Percentiles rank a stretch among this genome's conserved stretches.
phyloP scores from a whole-genome alignment of 805 yeast genomes.

The Candida caryicola region DNA sequence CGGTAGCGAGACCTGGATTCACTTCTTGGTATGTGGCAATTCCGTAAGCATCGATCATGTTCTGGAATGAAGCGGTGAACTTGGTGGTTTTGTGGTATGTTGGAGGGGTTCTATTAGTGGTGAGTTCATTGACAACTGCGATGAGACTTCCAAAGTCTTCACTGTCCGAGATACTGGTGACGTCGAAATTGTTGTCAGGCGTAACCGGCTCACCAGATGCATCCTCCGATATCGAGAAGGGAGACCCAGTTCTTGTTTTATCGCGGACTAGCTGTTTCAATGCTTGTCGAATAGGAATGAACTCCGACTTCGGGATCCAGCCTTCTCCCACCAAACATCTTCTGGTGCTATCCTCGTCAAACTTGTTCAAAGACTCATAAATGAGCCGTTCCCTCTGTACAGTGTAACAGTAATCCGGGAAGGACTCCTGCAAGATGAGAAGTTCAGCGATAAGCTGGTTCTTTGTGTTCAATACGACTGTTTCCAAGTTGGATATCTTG shows the following conservation, averaged over 20 bases:
- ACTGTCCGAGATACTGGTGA: constrained; percentile 1
- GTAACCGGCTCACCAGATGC: constrained; percentile 5
- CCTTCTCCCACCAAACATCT: constrained; percentile 70
- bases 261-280: constrained; percentile 46
- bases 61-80: constrained; percentile 89
- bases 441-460: constrained; percentile 38
- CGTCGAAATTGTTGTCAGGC: constrained; percentile 22
- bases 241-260: constrained; percentile 18
- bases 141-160: constrained; percentile 18
- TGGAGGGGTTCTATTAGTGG: constrained; percentile 87
- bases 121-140: constrained; percentile 48
- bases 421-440: constrained; percentile 33
- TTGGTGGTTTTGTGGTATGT: constrained; percentile 93
- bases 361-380: constrained; percentile 57
- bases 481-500: constrained; percentile 30
- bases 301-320: constrained; percentile 64
- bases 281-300: constrained; percentile 30
- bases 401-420: constrained; percentile 28
- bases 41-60: constrained; percentile 94
- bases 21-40: constrained; percentile 90
- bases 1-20: constrained; percentile 92
- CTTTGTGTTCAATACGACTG: constrained; percentile 33
- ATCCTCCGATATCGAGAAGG: constrained; percentile 13
- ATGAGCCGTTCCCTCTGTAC: constrained; percentile 56
- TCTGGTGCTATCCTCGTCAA: constrained; percentile 66